Evolutionary conservation across 1,284 basidiomycete species (phyloP), one percentile per base, ranked within the genome.

Genomic region (Ustilago curta): DNA sequence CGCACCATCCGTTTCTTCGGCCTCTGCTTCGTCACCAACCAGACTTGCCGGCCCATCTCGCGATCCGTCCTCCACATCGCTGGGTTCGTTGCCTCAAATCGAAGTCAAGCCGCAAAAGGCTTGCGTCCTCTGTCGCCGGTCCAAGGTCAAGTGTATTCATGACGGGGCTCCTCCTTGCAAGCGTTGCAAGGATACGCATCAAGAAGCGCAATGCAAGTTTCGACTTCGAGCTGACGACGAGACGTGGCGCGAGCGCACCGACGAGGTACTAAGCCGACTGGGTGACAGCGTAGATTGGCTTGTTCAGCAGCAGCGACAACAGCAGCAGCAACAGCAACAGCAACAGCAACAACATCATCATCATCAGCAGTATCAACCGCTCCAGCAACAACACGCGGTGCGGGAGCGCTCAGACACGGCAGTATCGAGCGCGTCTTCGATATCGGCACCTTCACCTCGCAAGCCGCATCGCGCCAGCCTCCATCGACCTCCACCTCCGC

Each of bases 91-190:
- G 23, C 68, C 68, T 16, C 68, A 56, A 0, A 70, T 74, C 51
- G 71, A 74, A 25, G 64, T 81, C 39, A 79, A 79, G 35, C 78
- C 73, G 6, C 79, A 81, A 47, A 78, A 78, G 48, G 79, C 79
- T 27, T 81, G 79, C 59, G 76, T 78, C 2, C 55, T 63, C 3
- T 81, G 79, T 51, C 65, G 79, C 14, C 48, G 76, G 9, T 70
- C 70, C 54, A 81, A 81, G 49, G 78, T 79, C 63, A 79, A 79
- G 35, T 82, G 80, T 25, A 69, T 79, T 21, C 75, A 82, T 47
- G 77, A 79, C 37, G 79, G 78, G 5, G 66, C 59, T 11, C 79
- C 79, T 8, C 80, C 80, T 16, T 82, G 80, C 59, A 67, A 70
- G 47, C 63, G 80, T 4, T 82, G 80, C 57, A 57, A 45, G 23